Percentiles rank a stretch among this genome's conserved stretches.
phyloP scores from a whole-genome alignment of 169 alveolate genomes.

The Cardiosporidium cionae region DNA sequence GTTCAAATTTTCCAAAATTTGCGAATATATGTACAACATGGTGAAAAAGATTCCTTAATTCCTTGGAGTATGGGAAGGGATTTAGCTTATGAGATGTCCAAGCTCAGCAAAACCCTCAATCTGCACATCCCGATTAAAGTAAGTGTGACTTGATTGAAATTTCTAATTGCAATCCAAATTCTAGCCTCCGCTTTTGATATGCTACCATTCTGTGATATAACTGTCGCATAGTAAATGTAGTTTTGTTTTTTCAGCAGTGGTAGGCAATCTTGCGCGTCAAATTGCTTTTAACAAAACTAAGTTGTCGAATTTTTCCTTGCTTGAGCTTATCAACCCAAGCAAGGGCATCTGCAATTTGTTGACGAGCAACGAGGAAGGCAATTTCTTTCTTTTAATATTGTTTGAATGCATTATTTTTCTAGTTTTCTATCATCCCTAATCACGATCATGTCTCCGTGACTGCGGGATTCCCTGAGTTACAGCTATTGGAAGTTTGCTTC shows the following conservation, averaged over 20 bases:
- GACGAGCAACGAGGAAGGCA: no score
- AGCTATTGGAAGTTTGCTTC: constrained; percentile 15
- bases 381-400: not conserved
- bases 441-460: constrained; percentile 10
- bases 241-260: no score
- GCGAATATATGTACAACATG: constrained; percentile 20
- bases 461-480: constrained; percentile 1
- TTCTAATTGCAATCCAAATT: no score
- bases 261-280: no score
- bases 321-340: no score
- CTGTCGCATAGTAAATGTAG: no score
- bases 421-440: constrained; percentile 7
- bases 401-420: not conserved
- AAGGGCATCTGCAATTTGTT: no score
- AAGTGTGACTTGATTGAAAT: no score
- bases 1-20: constrained; percentile 7
- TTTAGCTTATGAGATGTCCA: not conserved
- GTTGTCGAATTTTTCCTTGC: no score
- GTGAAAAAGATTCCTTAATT: constrained; percentile 17
- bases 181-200: no score
- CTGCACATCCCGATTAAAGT: not conserved
- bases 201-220: no score
- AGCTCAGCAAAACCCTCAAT: not conserved
- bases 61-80: constrained; percentile 26
- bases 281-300: no score